Evolutionary conservation across 768 basidiomycete genomes (phyloP), one percentile per base, ranked within the genome.

Genomic region (Russula sp.): DNA sequence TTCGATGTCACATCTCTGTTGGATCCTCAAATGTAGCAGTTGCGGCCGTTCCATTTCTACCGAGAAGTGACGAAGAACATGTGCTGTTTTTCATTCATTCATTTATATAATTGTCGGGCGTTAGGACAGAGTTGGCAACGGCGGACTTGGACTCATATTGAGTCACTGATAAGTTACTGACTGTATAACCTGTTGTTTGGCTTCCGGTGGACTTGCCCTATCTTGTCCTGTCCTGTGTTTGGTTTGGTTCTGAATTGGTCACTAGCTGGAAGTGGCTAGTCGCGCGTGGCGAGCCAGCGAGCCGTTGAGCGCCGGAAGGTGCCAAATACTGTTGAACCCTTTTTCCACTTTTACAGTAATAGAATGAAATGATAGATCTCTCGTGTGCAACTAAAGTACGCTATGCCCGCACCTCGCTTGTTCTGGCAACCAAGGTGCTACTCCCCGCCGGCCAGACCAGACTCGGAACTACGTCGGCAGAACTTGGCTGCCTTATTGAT

Each of bases 231-330:
- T 50, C 34, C 24, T 20, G 49, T 28, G 24, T 59, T 48, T 38
- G 36, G 34, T 28, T 30, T 60, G 38, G 59, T 36, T 46, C 20
- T 44, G 40, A 42, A 18, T 42, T n/a, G n/a, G 51, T 52, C 20
- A 50, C 50, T 42, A 60, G 50, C 50, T 60, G 13, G 36, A 60
- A 60, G 20, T 40, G 51, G 59, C 28, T 60, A 52, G 38, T 44
- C 18, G 48, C 49, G 26, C 26, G 7, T 26, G 11, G 24, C 44
- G 44, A 10, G 44, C 44, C 20, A 8, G 44, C 44, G 24, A 16
- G 24, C 20, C 44, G n/a, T n/a, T 0, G 44, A 46, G 44, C 44
- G 49, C 24, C 24, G 7, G 16, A 46, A 26, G 18, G 7, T 36
- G 36, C 42, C 22, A 22, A 44, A 44, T 44, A 16, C 14, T 40